phyloP scores from a whole-genome alignment of 2,329 filamentous ascomycete species.

The Penicillium sp. region DNA sequence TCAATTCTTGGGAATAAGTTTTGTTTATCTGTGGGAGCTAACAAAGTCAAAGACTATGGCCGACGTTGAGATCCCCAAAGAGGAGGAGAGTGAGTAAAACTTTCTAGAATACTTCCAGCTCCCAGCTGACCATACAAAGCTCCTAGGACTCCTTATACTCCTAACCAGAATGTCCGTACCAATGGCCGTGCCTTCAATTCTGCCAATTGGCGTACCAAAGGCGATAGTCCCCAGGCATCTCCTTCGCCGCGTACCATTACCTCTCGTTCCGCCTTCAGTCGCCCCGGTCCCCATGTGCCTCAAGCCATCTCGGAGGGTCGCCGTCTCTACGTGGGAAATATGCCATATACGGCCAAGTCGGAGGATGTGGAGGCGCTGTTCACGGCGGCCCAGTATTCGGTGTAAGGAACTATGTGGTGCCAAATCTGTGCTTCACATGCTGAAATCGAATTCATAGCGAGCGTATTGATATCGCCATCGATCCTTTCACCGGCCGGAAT shows the following conservation, averaged over 20 bases:
- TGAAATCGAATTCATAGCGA: slow-evolving; percentile 39
- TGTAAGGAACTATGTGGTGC: slow-evolving; percentile 25
- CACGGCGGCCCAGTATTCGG: slow-evolving; percentile 36
- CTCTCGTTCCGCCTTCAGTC: slow-evolving; percentile 32
- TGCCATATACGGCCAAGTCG: slow-evolving; percentile 54
- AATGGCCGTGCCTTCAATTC: slow-evolving; percentile 41
- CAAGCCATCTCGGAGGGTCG: slow-evolving; percentile 42
- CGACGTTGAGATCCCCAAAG: slow-evolving; percentile 28
- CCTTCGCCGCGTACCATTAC: slow-evolving; percentile 31
- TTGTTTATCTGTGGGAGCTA: not conserved
- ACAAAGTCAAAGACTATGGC: slow-evolving; percentile 25
- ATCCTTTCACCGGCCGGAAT: slow-evolving; percentile 66
- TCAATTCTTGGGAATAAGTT: not conserved
- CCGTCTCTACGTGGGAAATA: slow-evolving; percentile 55
- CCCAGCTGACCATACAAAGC: slow-evolving; percentile 19
- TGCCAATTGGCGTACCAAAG: slow-evolving; percentile 43
- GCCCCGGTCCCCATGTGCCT: slow-evolving; percentile 30
- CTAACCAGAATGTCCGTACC: slow-evolving; percentile 34
- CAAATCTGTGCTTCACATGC: slow-evolving; percentile 9
- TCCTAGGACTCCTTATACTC: slow-evolving; percentile 30
- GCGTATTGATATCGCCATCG: slow-evolving; percentile 66
- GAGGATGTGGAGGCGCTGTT: slow-evolving; percentile 52
- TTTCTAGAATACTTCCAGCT: slow-evolving; percentile 17
- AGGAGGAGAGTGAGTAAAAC: slow-evolving; percentile 35
- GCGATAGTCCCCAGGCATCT: slow-evolving; percentile 33